phyloP scores from a whole-genome alignment of 106 monocot species.

The Apostasia shenzhenica region DNA sequence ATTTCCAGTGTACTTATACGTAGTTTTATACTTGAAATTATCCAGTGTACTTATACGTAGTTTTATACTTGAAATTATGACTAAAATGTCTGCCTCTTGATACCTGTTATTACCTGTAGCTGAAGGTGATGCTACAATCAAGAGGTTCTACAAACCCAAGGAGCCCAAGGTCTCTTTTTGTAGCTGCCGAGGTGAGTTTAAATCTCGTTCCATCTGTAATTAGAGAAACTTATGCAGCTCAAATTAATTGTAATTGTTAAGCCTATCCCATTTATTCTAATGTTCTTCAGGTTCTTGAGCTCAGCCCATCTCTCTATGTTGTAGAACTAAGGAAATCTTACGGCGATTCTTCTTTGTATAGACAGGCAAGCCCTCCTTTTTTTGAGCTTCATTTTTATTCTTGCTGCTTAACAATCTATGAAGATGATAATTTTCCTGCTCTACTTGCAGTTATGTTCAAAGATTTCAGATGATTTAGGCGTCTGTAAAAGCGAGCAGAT shows the following conservation, averaged over 20 bases:
- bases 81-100: too few relatives aligned
- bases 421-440: not conserved
- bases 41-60: too few relatives aligned
- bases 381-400: not conserved
- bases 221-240: not conserved
- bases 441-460: constrained; percentile 50
- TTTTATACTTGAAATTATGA: too few relatives aligned
- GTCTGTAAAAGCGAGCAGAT: constrained; percentile 23
- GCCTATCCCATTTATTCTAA: not conserved
- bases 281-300: constrained; percentile 59
- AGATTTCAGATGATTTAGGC: constrained; percentile 42
- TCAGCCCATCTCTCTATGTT: constrained; percentile 70
- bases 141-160: constrained; percentile 29
- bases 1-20: too few relatives aligned
- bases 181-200: constrained; percentile 60
- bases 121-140: constrained; percentile 55
- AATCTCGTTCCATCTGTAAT: not conserved
- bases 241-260: not conserved
- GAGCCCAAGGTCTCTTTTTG: constrained; percentile 37
- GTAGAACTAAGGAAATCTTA: constrained; percentile 65
- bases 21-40: too few relatives aligned
- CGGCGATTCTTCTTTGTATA: constrained; percentile 67
- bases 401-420: not conserved
- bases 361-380: constrained; percentile 36
- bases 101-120: constrained; percentile 17